phyloP scores from a whole-genome alignment of 2,329 filamentous ascomycete species.

The Tolypocladium sp. region DNA sequence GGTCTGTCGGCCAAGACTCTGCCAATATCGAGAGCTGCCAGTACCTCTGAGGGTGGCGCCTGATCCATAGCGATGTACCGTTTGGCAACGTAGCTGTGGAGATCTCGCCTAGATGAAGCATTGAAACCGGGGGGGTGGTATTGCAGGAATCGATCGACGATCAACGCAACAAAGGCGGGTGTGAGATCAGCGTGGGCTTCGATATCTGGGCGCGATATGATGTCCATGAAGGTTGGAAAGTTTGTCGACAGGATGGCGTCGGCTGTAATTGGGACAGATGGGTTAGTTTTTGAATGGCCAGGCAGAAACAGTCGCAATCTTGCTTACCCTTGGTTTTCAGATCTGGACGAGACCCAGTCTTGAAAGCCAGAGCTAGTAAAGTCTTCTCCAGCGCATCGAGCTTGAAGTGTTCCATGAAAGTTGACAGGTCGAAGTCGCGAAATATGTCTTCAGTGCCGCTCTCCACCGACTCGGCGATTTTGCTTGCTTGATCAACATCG shows the following conservation, averaged over 20 bases:
- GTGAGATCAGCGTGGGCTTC: constrained; percentile 58
- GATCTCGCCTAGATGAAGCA: constrained; percentile 61
- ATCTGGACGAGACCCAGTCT: constrained; percentile 69
- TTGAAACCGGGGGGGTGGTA: constrained; percentile 82
- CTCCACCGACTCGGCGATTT: constrained; percentile 90
- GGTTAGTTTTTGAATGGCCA: constrained; percentile 37
- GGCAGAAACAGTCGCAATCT: background rate
- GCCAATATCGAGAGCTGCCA: constrained; percentile 61
- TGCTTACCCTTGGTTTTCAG: constrained; percentile 77
- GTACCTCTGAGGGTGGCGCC: constrained; percentile 59
- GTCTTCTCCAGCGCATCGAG: constrained; percentile 83
- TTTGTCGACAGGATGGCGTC: constrained; percentile 83
- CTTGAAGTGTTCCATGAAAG: constrained; percentile 94
- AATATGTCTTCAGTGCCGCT: constrained; percentile 86
- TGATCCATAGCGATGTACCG: constrained; percentile 59
- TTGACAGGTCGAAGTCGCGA: constrained; percentile 90
- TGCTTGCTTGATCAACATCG: constrained; percentile 73
- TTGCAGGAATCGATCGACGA: constrained; percentile 80
- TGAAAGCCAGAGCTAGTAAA: constrained; percentile 80
- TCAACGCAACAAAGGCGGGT: constrained; percentile 63
- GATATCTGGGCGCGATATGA: constrained; percentile 56
- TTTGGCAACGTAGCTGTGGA: constrained; percentile 55
- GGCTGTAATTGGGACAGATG: constrained; percentile 40
- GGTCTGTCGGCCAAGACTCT: constrained; percentile 53
- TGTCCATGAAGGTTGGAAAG: constrained; percentile 67